A percentile compares a stretch with the other conserved stretches of the same genome.
Evolutionary conservation across 2,329 filamentous ascomycete genomes (phyloP).

Genomic region (Lecanosticta acicola): DNA sequence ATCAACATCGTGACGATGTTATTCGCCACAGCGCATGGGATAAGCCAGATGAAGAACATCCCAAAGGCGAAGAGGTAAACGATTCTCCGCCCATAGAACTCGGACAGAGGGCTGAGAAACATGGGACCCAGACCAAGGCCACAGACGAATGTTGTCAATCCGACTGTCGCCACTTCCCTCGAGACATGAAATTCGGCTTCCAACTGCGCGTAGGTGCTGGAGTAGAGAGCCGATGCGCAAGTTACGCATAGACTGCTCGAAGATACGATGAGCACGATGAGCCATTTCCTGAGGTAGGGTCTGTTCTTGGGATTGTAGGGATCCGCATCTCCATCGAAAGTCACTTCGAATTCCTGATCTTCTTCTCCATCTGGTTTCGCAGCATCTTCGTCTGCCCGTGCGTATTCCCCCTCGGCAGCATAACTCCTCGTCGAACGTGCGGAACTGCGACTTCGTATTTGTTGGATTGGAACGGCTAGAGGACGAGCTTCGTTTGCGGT

Average conservation of each 20-base stretch:
- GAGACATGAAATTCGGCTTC: conserved; percentile 67
- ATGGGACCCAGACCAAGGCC: conserved; percentile 59
- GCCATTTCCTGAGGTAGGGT: conserved; percentile 64
- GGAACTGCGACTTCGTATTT: conserved; percentile 23
- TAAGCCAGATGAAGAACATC: conserved; percentile 53
- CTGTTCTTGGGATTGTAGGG: conserved; percentile 69
- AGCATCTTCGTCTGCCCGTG: conserved; percentile 10
- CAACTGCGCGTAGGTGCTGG: conserved; percentile 72
- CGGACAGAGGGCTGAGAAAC: conserved; percentile 58
- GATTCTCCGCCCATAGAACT: conserved; percentile 59
- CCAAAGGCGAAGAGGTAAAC: conserved; percentile 64
- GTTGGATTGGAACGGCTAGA: conserved; percentile 7
- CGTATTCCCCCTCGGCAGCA: conserved; percentile 25
- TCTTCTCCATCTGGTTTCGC: conserved; percentile 1
- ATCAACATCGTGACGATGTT: conserved; percentile 58
- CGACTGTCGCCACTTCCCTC: conserved; percentile 68
- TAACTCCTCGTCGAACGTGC: conserved; percentile 28
- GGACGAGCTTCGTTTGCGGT: background rate
- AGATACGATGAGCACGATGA: conserved; percentile 69
- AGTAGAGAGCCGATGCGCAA: conserved; percentile 77
- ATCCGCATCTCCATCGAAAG: conserved; percentile 70
- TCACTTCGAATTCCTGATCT: conserved; percentile 58
- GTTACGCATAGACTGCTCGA: conserved; percentile 76
- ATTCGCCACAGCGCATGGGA: conserved; percentile 67
- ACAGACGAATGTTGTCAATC: conserved; percentile 63